Base-by-base conservation (phyloP, 805 yeast species). In the Hanseniaspora pseudoguilliermondii region DNA sequence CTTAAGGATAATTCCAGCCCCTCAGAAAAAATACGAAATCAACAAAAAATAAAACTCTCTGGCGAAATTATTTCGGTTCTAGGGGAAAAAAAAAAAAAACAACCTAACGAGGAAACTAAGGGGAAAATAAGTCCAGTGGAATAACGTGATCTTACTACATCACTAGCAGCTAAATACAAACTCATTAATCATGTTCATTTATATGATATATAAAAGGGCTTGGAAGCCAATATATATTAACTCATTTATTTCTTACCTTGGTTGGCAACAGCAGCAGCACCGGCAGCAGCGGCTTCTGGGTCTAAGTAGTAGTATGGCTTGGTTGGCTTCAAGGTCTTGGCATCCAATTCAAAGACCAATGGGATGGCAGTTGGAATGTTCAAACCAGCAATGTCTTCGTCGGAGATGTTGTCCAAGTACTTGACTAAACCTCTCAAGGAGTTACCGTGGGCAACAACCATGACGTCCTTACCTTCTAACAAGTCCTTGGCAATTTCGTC, bases 341-440 rank as follows among this genome's bases (percentile, higher is more conserved):
- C 84, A 71, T 90, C 96, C 69, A 90, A 82, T 77, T 91, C 97
- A 77, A 86, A 91, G 60, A 91, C 96, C 75, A 90, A 82, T 70
- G 97, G 97, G 64, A 90, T 91, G 79, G 96, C 97, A 65, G 97
- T 90, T 75, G 97, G 97, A 71, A 90, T 89, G 83, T 90, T 91
- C 73, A 91, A 83, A 63, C 83, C 87, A 59, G 97, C 91, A 71
- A 90, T 91, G 63, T 86, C 96, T 21, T 74, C 90, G 69, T 87
- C 96, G 61, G 95, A 83, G 72, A 91, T 87, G 69, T 81, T 79
- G 77, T 91, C 96, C 76, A 90, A 83, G 79, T 89, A 88, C 81
- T 91, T 90, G 68, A 91, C 96, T 63, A 90, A 77, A 64, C 88
- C 97, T 81, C 97, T 86, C 73, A 90, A 80, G 53, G 97, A 91